phyloP scores from a whole-genome alignment of 2,329 filamentous ascomycete species.

The Talaromyces atroroseus region DNA sequence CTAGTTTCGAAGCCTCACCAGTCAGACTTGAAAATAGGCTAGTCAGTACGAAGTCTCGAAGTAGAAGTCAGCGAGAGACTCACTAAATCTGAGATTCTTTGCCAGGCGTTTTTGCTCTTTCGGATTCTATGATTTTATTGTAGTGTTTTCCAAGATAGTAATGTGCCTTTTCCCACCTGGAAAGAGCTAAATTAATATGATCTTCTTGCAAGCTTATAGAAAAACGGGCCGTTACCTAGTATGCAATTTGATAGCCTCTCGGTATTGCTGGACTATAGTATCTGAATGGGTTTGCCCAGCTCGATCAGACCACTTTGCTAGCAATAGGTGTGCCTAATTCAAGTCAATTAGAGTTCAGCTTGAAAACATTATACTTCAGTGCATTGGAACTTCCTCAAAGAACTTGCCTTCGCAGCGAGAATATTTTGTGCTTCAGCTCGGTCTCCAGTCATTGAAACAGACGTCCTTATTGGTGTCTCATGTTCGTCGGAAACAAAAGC shows the following conservation, averaged over 20 bases:
- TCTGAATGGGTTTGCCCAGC: conserved; percentile 88
- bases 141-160: conserved; percentile 97
- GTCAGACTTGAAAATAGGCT: conserved; percentile 49
- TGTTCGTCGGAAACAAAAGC: conserved; percentile 57
- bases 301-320: conserved; percentile 94
- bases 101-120: conserved; percentile 67
- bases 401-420: conserved; percentile 39
- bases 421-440: conserved; percentile 48
- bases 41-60: conserved; percentile 8
- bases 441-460: conserved; percentile 34
- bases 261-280: conserved; percentile 74
- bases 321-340: conserved; percentile 67
- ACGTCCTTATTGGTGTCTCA: conserved; percentile 28
- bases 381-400: background rate
- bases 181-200: conserved; percentile 8
- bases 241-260: conserved; percentile 57
- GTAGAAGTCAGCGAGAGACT: conserved; percentile 14
- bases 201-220: background rate
- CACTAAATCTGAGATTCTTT: conserved; percentile 70
- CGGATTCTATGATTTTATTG: conserved; percentile 88
- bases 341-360: conserved; percentile 7
- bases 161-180: conserved; percentile 89
- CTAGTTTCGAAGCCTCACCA: conserved; percentile 78
- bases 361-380: background rate
- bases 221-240: conserved; percentile 20